Evolutionary conservation across 106 monocot genomes (phyloP), one percentile per base, ranked within the genome.

Genomic region (Amphibolis antarctica): DNA sequence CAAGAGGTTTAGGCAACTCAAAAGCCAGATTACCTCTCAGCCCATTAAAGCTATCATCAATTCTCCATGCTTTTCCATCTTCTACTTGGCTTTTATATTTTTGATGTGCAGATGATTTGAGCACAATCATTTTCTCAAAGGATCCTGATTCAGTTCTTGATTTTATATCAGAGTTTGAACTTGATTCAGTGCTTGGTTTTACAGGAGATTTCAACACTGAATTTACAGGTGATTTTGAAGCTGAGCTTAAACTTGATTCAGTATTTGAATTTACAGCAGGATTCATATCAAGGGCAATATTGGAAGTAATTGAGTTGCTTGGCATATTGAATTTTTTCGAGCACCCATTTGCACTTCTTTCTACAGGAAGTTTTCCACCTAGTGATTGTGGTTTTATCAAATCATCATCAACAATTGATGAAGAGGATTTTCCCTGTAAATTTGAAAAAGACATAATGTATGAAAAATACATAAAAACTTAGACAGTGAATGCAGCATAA

Each of bases 331-430:
- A 7, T 44, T 42, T 42, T 42, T 61, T 61, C 22, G 43, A 42
- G 12, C 60, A 30, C n/a, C 42, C 28, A 17, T 28, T 30, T 12
- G 49, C 49, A 49, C 0, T 17, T 12, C 49, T 15, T 17, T 3
- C 19, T 52, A 27, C 28, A 65, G 71, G 24, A 64, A 54, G 44
- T 54, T 60, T 31, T 21, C 53, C 54, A 61, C 42, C 44, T 47
- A 57, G 46, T 64, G 49, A 10, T 52, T 63, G 49, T 60, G 46
- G 10, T 54, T 66, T 78, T 28, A 29, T 75, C 24, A 59, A 48
- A 11, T 65, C 70, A 43, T 47, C 45, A 46, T 11, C 26, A 44
- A 12, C 43, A 63, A 27, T 44, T 63, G 26, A 24, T 23, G 44
- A 24, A 45, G 5, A 60, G 11, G 1, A 10, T 25, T 24, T 63